These are phyloP conservation scores for Scytalidium lignicola DNA, from an alignment of 2,329 filamentous ascomycete genomes.

Conservation along the genomic window DNA sequence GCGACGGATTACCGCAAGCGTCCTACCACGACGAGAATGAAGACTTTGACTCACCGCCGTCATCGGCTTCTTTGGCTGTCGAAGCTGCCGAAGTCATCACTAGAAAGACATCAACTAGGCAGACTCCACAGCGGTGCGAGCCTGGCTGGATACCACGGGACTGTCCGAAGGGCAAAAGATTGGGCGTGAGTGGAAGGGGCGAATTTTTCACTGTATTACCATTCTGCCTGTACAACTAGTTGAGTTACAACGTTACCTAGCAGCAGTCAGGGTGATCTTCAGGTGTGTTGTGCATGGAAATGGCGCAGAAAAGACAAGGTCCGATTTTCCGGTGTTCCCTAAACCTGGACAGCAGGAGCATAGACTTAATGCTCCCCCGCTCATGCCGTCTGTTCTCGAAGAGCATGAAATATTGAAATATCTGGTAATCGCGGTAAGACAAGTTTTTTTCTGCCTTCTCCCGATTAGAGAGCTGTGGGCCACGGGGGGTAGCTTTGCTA, in stretches of 20 bases:
- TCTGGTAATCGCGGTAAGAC: not conserved
- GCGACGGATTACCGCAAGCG: not conserved
- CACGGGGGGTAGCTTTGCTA: constrained; percentile 14
- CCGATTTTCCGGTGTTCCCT: not conserved
- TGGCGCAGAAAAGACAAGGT: not conserved
- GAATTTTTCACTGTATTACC: not conserved
- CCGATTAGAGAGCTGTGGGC: constrained; percentile 6
- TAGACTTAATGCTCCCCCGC: not conserved
- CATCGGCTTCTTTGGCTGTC: constrained; percentile 5
- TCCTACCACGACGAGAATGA: not conserved
- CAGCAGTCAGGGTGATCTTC: not conserved
- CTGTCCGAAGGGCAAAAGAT: not conserved
- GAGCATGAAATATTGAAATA: not conserved
- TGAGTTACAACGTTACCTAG: not conserved
- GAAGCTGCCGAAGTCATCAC: not conserved
- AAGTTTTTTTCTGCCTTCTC: not conserved
- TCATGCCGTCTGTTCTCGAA: not conserved
- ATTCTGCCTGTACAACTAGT: not conserved
- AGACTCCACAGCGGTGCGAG: not conserved
- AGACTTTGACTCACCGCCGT: constrained; percentile 10
- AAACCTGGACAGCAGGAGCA: no score
- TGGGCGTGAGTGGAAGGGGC: constrained; percentile 2
- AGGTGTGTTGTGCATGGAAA: not conserved
- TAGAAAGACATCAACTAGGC: no score
- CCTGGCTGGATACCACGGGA: not conserved